Base-by-base conservation (phyloP, 139 green algal species). In the Chlorella vulgaris region DNA sequence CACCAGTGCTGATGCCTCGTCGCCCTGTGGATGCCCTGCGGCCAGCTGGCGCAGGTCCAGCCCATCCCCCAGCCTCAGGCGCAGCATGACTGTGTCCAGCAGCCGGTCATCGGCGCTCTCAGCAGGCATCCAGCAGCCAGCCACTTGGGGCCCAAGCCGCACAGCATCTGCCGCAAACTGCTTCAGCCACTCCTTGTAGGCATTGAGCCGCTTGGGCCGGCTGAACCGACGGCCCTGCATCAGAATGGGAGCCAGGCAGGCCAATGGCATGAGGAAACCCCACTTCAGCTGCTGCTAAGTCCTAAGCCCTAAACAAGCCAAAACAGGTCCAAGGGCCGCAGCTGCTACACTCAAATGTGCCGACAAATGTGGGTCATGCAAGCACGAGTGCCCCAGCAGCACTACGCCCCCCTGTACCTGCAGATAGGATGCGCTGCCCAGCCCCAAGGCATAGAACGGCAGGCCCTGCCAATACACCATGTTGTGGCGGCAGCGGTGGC, bases 401-500 rank as follows among this genome's bases (percentile, higher is more conserved):
- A n/a, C n/a, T n/a, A n/a, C n/a, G n/a, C n/a, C n/a, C n/a, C n/a
- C n/a, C n/a, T n/a, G n/a, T 65, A 76, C 79, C 79, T 84, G 29
- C 33, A 97, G 70, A 84, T 95, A 96, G 0, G 93, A 98, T 1
- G 96, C 89, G 3, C 93, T 92, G 0, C 96, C 94, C 31, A 99
- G 50, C 53, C 96, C 96, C 84, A 98, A 98, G 18, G 82, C 96
- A 83, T 97, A 92, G 82, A 92, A 99, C 0, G 88, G 86, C 33
- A 22, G 22, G 22, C 38, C 87, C 51, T 78, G 51, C 96, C 96
- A 99, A 85, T 99, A 99, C 1, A 92, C 89, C 75, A 91, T 81
- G 88, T 99, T 99, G 88, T 99, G 96, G 0, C 50, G n/a, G 81
- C 90, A 95, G 42, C 85, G 83, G 80, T 94, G 88, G 24, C 93